Base-by-base conservation (phyloP, 2,329 filamentous ascomycete species). In the Stenocarpella maydis region DNA sequence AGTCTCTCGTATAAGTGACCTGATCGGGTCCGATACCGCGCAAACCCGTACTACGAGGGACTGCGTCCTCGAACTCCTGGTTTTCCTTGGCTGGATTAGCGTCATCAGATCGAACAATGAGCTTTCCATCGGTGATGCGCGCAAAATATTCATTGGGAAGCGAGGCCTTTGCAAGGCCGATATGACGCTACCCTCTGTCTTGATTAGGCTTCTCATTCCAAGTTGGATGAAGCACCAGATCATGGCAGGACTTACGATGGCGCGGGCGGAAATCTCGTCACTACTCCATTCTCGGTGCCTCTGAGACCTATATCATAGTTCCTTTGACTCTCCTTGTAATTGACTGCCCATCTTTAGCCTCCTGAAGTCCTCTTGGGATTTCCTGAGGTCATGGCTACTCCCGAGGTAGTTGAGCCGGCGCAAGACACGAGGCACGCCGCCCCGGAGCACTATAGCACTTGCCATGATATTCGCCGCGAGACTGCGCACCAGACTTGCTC, bases 31-130 rank as follows among this genome's bases (percentile, higher is more conserved):
- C 92, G 80, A 99, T 92, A 37, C 95, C 95, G 86, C 99, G 93
- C 66, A 98, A 86, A 60, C 90, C 90, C 64, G 98, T 87, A 80
- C 99, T 96, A 83, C 97, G 92, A 45, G 97, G 85, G 72, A 99
- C 98, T 5, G 94, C 88, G 80, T 98, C 94, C 79, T 98, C 91
- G 79, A 91, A 99, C 83, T 98, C 96, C 79, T 95, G 90, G 84
- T 97, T 98, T 85, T 99, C 96, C 80, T 98, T 98, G 70, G 92
- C 91, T 12, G 96, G 95, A 82, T 99, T 99, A n/a, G n/a, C 67
- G 96, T 99, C 97, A 78, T 99, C 96, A 77, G 99, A 96, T 69
- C 96, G 92, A 58, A 98, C 88, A 70, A 97, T 90, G 75, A 99
- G 86, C 76, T 92, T 97, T 76, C 95, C 96, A 71, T 95, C 91